These are phyloP conservation scores for Leccinum fibrillosum DNA, from an alignment of 768 basidiomycete species.

Conservation along the genomic window DNA sequence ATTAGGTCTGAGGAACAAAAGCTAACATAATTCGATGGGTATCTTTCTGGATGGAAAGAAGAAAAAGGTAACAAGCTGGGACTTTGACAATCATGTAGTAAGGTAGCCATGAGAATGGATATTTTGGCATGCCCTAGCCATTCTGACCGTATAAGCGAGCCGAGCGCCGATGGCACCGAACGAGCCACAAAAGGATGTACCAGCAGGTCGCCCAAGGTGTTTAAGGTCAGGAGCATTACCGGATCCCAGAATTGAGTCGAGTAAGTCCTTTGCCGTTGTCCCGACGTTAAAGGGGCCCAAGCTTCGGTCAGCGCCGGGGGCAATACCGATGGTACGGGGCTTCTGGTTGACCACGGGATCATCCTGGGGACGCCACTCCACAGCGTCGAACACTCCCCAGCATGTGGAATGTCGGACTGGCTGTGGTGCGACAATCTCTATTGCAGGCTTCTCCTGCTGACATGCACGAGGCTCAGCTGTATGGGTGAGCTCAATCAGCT, in stretches of 20 bases:
- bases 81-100: background rate
- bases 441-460: background rate
- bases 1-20: background rate
- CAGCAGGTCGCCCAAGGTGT: slow-evolving; percentile 8
- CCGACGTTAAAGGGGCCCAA: background rate
- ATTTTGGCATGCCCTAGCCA: slow-evolving; percentile 15
- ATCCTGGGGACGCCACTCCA: slow-evolving; percentile 29
- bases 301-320: slow-evolving; percentile 23
- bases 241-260: slow-evolving; percentile 26
- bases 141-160: slow-evolving; percentile 20
- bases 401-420: slow-evolving; percentile 7
- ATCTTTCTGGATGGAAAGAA: background rate
- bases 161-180: slow-evolving; percentile 23
- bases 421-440: slow-evolving; percentile 14
- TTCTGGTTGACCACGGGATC: slow-evolving; percentile 31
- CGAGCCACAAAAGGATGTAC: slow-evolving; percentile 26
- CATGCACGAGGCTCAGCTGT: background rate
- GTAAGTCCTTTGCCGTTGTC: slow-evolving; percentile 25
- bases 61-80: background rate
- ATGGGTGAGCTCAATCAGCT: slow-evolving; percentile 12
- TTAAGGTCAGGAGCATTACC: slow-evolving; percentile 1
- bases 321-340: slow-evolving; percentile 25
- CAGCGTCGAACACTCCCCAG: slow-evolving; percentile 10
- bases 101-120: slow-evolving; percentile 18
- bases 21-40: background rate